Evolutionary conservation across 2,329 filamentous ascomycete species (phyloP), one percentile per base, ranked within the genome.

Genomic region (Clonostachys sp.): DNA sequence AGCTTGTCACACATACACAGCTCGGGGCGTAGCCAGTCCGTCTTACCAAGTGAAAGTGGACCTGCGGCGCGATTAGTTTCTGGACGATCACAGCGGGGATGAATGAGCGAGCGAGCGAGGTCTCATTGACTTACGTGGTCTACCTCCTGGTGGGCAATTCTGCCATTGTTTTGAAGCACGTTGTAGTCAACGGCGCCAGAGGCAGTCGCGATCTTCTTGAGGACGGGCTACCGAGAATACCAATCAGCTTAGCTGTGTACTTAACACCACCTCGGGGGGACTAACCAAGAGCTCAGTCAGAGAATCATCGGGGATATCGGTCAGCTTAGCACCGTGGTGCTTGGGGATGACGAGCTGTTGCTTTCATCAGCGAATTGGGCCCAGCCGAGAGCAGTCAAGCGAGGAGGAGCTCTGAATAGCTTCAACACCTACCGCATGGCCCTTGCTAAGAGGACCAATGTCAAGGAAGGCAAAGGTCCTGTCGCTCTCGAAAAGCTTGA

Each of bases 401-500:
- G 3, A 35, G 33, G 3, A 35, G 33, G 9, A 6, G 17, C 12
- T 7, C 42, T 41, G n/a, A 40, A 43, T n/a, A 36, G 40, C 20
- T 14, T 18, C n/a, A 41, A 40, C 34, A 40, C 83, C 60, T 77
- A 96, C 92, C 55, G 91, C 89, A 63, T 99, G 94, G 48, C 94
- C 94, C 62, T 81, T 81, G 67, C 86, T 90, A 18, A 97, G 74
- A 5, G 94, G 94, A 55, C 90, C 86, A 70, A 99, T 96, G 67
- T 99, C 94, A 55, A 99, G 86, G 68, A 99, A 99, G 10, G 94
- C 94, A 52, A 96, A 78, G 42, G 92, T 89, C 74, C 92, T 96
- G 36, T 95, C 88, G 59, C 82, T 94, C 73, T 99, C 94, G 64
- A 89, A 91, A 70, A 99, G 84, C 80, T 96, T 99, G 77, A 97